Evolutionary conservation across 139 green algal species (phyloP), one percentile per base, ranked within the genome.

Genomic region (Chlamydomonas sp.): DNA sequence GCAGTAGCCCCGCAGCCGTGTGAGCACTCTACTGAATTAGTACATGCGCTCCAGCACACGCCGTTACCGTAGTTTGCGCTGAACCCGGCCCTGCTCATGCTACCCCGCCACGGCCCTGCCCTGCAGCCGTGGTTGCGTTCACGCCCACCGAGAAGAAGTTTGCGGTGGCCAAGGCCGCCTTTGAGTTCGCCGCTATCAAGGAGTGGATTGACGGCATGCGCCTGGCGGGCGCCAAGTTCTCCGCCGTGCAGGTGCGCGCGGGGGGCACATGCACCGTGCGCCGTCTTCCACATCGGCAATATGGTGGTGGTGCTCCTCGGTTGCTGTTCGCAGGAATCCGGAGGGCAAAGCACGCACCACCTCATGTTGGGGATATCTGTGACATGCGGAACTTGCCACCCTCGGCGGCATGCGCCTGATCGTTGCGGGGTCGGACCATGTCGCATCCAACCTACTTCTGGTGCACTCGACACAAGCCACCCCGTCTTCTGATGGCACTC

Each of bases 121-220:
- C 14, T 73, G 96, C 96, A n/a, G 96, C 96, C 0, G 83, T 98
- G 62, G 90, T 98, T 4, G 95, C 94, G 4, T 90, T 95, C 75
- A 96, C 93, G 68, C 96, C 96, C 14, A 93, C 79, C 57, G 88
- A 96, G 57, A 79, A 80, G 57, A 93, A 92, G 83, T 93, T 84
- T 81, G 80, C 73, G n/a, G 62, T 89, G 57, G 14, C 49, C 69
- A 85, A 85, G 77, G 63, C 60, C 0, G 92, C 91, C 0, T 95
- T 96, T 88, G 91, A 95, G 81, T 64, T 83, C n/a, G 49, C 18
- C 5, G 79, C 90, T 63, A 60, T 91, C 15, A 80, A 84, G 63
- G 80, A 95, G 60, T 96, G 93, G 64, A 80, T 96, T n/a, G 86
- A 95, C 57, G 58, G 76, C 12, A 89, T 96, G 5, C 84, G 92